Percentiles rank a stretch among this genome's conserved stretches.
phyloP scores from a whole-genome alignment of 345 rosid genomes.

The Aurinia saxatilis region DNA sequence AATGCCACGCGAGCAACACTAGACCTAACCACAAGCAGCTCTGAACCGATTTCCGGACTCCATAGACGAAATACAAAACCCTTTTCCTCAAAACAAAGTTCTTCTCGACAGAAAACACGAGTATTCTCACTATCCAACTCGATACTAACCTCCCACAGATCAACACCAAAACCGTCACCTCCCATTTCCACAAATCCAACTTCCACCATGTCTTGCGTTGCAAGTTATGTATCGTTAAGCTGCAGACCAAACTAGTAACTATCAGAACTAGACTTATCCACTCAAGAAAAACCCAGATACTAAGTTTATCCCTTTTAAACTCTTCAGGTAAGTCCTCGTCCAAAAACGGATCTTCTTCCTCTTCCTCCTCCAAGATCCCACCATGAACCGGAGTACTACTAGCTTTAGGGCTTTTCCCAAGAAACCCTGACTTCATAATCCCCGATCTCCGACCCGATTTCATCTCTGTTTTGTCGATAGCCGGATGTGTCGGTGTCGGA shows the following conservation, averaged over 20 bases:
- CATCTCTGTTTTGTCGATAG: conserved; percentile 22
- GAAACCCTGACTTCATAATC: conserved; percentile 26
- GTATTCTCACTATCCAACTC: conserved; percentile 54
- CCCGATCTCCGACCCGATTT: conserved; percentile 28
- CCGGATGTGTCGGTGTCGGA: conserved; percentile 30
- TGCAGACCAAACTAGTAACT: conserved; percentile 36
- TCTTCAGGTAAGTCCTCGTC: conserved; percentile 52
- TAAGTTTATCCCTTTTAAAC: conserved; percentile 34
- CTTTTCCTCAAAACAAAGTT: conserved; percentile 55
- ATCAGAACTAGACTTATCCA: conserved; percentile 51
- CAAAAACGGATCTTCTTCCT: conserved; percentile 53
- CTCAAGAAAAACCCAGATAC: conserved; percentile 32
- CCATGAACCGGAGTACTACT: conserved; percentile 12
- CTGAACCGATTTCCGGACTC: conserved; percentile 49
- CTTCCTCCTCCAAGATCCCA: conserved; percentile 27
- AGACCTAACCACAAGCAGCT: conserved; percentile 63
- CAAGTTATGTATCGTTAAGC: conserved; percentile 33
- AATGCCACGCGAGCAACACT: conserved; percentile 59
- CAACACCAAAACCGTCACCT: conserved; percentile 48
- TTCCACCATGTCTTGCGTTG: conserved; percentile 32
- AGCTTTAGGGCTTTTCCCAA: conserved; percentile 29
- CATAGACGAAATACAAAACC: conserved; percentile 69
- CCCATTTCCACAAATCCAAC: conserved; percentile 68
- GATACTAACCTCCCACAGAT: conserved; percentile 69
- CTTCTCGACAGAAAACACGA: conserved; percentile 53